phyloP scores from a whole-genome alignment of 352 stramenopile species.

The Phytophthora litchii region DNA sequence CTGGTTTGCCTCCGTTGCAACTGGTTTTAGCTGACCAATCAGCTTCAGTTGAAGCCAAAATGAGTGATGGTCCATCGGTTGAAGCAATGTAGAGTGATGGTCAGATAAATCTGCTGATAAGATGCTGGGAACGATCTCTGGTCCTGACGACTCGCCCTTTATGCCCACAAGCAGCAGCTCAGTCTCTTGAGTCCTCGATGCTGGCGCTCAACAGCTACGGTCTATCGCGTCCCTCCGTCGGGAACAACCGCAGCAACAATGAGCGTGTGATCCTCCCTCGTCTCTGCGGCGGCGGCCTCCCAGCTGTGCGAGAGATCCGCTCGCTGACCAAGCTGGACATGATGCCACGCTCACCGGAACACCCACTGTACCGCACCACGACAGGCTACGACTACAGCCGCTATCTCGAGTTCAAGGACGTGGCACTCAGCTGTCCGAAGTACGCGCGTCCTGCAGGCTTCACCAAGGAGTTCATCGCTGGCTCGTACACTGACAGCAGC shows the following conservation, averaged over 20 bases:
- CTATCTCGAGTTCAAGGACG: constrained; percentile 60
- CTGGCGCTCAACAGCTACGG: constrained; percentile 61
- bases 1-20: no score
- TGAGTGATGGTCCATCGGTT: no score
- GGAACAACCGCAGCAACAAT: not conserved
- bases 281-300: constrained; percentile 38
- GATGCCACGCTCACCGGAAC: constrained; percentile 31
- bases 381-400: constrained; percentile 66
- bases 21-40: no score
- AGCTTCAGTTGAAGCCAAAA: no score
- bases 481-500: constrained; percentile 53
- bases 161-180: not conserved
- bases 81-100: no score
- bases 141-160: no score
- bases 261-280: constrained; percentile 47
- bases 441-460: constrained; percentile 47
- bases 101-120: constrained; percentile 1
- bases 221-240: constrained; percentile 18
- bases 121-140: not conserved
- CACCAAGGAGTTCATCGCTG: constrained; percentile 65
- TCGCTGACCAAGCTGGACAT: constrained; percentile 65
- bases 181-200: constrained; percentile 23
- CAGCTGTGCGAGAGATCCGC: constrained; percentile 34
- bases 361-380: constrained; percentile 69
- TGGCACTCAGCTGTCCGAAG: constrained; percentile 59